A percentile compares a stretch with the other conserved stretches of the same genome.
Conservation (phyloP, 208 protist genomes). For the Kentomonas sorsogonicus region DNA sequence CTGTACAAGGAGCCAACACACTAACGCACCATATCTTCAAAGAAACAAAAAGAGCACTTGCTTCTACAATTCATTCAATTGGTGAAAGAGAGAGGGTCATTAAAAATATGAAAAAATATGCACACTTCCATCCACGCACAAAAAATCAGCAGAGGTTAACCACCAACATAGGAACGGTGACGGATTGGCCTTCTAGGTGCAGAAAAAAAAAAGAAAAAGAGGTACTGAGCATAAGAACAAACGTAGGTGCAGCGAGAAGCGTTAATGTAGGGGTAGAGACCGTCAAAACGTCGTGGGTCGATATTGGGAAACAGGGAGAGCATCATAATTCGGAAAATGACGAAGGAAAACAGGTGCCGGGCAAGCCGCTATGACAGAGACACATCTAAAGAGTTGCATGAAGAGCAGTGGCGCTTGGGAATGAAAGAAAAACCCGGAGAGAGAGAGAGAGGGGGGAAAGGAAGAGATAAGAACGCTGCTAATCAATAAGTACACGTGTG, state of each 20-base stretch:
- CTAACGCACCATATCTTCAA: no score
- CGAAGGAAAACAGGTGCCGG: no score
- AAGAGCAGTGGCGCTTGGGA: not conserved
- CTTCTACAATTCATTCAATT: conserved; percentile 1
- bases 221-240: not conserved
- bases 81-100: no score
- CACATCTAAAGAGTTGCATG: not conserved
- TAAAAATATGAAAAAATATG: conserved; percentile 5
- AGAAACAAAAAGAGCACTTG: not conserved
- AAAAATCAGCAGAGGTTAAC: not conserved
- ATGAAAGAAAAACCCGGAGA: not conserved
- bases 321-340: no score
- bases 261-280: no score
- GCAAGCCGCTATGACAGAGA: not conserved
- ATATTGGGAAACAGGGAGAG: no score
- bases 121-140: not conserved
- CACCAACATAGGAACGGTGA: not conserved
- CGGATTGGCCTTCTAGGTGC: not conserved
- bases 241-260: no score
- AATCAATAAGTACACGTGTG: no score
- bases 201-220: not conserved
- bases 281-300: no score
- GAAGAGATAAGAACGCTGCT: not conserved
- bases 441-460: not conserved
- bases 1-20: no score